Evolutionary conservation across 805 yeast genomes (phyloP), one percentile per base, ranked within the genome.

Genomic region (Candida xiaguanensis): DNA sequence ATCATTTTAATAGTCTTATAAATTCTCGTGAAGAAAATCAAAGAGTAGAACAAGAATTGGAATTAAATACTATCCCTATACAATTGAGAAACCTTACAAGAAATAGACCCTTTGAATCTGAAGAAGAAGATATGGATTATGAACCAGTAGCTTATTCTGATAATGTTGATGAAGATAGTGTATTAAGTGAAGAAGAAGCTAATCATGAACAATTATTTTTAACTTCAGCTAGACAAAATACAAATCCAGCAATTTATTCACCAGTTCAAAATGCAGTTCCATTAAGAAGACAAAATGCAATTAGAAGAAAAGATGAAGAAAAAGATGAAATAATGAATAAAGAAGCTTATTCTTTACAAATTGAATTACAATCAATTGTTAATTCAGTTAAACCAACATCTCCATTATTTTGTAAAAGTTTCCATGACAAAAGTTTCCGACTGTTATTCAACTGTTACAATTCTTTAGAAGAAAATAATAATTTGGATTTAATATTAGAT

Each of bases 221-320:
- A 2, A 48, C 62, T 4, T 51, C 59, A 8, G 61, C 62, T 3
- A 47, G 60, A 3, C 58, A 56, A 32, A 55, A 53, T 34, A 36
- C 27, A 25, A 22, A 30, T 31, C 38, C 39, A 28, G 42, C 35
- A 11, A 12, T 15, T 12, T 22, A 14, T 5, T 34, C 34, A 5
- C 36, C 29, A 16, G 15, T 23, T 14, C 31, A 16, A 17, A 33
- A 24, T 31, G 61, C 51, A 11, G 40, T 59, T 6, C 60, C 66
- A 0, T 51, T 64, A 23, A 43, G 59, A 19, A 45, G 69, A 8
- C 69, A 58, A 37, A 63, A 64, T 43, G 68, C 69, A 5, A 52
- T 64, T 3, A 26, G 42, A n/a, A 34, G 38, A 19, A 36, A 19
- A n/a, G 24, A 22, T 11, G 30, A 22, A 16, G 36, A 26, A 5